phyloP scores from a whole-genome alignment of 2,329 filamentous ascomycete species.

The Verticillium albo-atrum region DNA sequence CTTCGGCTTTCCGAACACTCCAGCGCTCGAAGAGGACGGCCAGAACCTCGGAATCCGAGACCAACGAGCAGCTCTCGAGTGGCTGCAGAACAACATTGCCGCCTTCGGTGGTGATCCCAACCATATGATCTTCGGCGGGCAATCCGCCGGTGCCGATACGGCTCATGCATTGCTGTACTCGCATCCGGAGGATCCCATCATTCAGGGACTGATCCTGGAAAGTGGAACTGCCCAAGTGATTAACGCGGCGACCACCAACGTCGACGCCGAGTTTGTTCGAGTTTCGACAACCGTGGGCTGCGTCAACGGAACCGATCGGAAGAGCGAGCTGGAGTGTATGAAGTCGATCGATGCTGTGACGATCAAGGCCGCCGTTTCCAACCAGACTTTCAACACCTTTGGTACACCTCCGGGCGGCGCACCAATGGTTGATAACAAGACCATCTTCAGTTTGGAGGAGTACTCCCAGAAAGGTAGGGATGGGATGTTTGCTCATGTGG shows the following conservation, averaged over 20 bases:
- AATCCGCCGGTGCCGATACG: background rate
- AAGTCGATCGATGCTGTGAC: no score
- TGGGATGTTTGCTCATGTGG: no score
- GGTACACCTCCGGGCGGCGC: no score
- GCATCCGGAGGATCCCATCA: constrained; percentile 2
- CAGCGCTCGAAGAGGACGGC: constrained; percentile 17
- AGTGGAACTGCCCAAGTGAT: constrained; percentile 5
- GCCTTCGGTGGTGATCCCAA: constrained; percentile 25
- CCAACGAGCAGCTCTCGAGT: constrained; percentile 29
- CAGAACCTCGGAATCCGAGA: constrained; percentile 26
- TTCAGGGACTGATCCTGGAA: constrained; percentile 1
- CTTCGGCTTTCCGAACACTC: constrained; percentile 25
- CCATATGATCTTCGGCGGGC: constrained; percentile 13
- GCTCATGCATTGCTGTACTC: constrained; percentile 1
- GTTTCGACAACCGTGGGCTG: constrained; percentile 1
- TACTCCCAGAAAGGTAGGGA: no score
- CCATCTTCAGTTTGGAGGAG: no score
- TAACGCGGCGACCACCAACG: background rate
- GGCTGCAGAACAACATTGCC: constrained; percentile 29
- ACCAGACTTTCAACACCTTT: no score
- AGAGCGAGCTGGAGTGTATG: no score
- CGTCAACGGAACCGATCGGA: background rate
- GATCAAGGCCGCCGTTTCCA: no score
- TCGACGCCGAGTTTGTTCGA: constrained; percentile 5
- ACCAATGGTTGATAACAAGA: no score